Base-by-base conservation (phyloP, 2,329 filamentous ascomycete species). In the Stromatinia cepivora region DNA sequence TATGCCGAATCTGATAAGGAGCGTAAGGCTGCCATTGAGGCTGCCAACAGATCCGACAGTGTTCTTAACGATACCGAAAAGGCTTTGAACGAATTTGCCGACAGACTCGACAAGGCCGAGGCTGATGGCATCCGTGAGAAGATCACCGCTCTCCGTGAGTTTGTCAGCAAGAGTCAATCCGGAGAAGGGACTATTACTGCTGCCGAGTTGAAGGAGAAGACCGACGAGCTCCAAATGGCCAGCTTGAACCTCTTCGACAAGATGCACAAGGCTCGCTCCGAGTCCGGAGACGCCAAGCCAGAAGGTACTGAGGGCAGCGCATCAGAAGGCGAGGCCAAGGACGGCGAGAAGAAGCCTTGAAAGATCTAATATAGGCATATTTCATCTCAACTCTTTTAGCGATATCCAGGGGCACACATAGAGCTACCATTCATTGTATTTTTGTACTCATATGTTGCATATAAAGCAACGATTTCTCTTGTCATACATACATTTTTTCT, bases 61-160 rank as follows among this genome's bases (percentile, higher is more conserved):
- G 93, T 97, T 73, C 83, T 97, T 78, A 97, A 96, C 85, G 95
- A 98, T 80, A 98, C 95, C 69, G 94, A 98, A 88, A 97, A 97
- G 87, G 94, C 94, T 46, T 88, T 99, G 74, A 97, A 94, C 87
- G 95, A 98, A 84, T 95, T 93, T 77, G 90, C 95, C 79, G 94
- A 97, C 82, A 94, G 90, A 82, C 90, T 99, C 68, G 94, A 98
- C 88, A 97, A 98, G 91, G 83, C 91, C 67, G 95, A 99, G 88
- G 92, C 91, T 71, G 92, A 97, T 73, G 86, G 88, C 79, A 96
- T 99, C 85, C 90, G 90, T 79, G 93, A 97, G 88, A 97, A 97
- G 92, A 95, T 97, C 76, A 83, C 87, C 66, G 79, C 87, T 77
- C 90, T 97, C 78, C 92, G 93, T 73, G 93, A 97, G 84, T 92